These are phyloP conservation scores for Circinella umbellata DNA, from an alignment of 371 early-diverging fungal species.

Conservation along the genomic window DNA sequence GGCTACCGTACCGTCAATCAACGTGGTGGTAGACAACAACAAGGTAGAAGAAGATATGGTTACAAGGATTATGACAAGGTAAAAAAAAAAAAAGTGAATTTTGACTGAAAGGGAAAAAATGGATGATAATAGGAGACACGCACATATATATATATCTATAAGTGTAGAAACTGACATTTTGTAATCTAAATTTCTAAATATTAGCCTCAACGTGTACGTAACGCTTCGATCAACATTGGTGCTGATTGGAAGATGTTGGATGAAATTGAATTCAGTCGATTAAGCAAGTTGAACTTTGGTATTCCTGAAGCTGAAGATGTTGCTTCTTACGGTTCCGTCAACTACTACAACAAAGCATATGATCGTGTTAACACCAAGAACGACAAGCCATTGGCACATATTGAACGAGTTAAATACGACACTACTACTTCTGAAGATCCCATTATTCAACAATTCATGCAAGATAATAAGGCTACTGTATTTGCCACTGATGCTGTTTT, in stretches of 20 bases:
- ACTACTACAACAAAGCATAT: slow-evolving; percentile 82
- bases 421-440: slow-evolving; percentile 85
- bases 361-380: slow-evolving; percentile 87
- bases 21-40: slow-evolving; percentile 56
- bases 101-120: not conserved
- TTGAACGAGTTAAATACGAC: slow-evolving; percentile 76
- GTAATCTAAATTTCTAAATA: not conserved
- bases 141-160: no score
- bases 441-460: slow-evolving; percentile 71
- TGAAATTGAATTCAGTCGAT: slow-evolving; percentile 91
- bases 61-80: slow-evolving; percentile 58
- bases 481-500: slow-evolving; percentile 92
- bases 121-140: no score
- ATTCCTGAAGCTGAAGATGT: slow-evolving; percentile 80
- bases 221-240: slow-evolving; percentile 87
- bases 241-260: slow-evolving; percentile 93
- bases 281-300: slow-evolving; percentile 83
- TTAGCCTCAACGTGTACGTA: slow-evolving; percentile 75
- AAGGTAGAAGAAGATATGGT: slow-evolving; percentile 50
- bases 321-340: slow-evolving; percentile 69
- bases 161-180: no score
- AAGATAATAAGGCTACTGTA: slow-evolving; percentile 73
- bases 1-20: slow-evolving; percentile 47
- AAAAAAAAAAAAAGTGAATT: not conserved
- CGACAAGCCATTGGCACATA: slow-evolving; percentile 75